Evolutionary conservation across 2,329 filamentous ascomycete species (phyloP).

Genomic region (Apiospora sp.): DNA sequence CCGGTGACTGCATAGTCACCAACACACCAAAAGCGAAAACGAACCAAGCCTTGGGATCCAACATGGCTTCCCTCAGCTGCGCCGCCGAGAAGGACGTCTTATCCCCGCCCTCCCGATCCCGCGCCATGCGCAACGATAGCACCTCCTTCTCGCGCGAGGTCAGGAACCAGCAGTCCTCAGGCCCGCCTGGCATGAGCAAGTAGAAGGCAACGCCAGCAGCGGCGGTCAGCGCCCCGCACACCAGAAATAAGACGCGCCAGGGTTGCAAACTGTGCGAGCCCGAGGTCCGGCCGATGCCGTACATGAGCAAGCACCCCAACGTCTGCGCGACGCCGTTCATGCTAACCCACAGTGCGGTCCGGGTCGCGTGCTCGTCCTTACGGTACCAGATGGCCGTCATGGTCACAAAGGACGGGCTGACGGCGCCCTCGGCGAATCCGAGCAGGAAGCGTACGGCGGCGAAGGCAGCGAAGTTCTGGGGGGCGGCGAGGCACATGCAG

Average conservation of each 20-base stretch:
- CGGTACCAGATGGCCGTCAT: slow-evolving; percentile 53
- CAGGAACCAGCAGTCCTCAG: slow-evolving; percentile 58
- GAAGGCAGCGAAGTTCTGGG: slow-evolving; percentile 62
- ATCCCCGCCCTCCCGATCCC: slow-evolving; percentile 45
- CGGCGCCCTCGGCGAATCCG: slow-evolving; percentile 67
- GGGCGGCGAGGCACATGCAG: slow-evolving; percentile 64
- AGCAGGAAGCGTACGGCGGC: slow-evolving; percentile 68
- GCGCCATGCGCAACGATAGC: slow-evolving; percentile 44
- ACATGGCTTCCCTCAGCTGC: slow-evolving; percentile 53
- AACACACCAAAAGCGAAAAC: slow-evolving; percentile 55
- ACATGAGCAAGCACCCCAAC: slow-evolving; percentile 56
- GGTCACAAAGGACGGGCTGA: slow-evolving; percentile 43
- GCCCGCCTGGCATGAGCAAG: slow-evolving; percentile 54
- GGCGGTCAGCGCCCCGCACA: slow-evolving; percentile 57
- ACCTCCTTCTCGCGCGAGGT: slow-evolving; percentile 51
- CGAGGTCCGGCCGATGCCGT: slow-evolving; percentile 58
- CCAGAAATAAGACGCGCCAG: slow-evolving; percentile 57
- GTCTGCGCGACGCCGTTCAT: slow-evolving; percentile 57
- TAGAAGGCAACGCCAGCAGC: slow-evolving; percentile 53
- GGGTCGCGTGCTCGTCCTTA: slow-evolving; percentile 46
- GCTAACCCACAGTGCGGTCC: slow-evolving; percentile 50
- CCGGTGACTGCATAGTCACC: slow-evolving; percentile 54
- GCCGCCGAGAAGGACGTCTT: slow-evolving; percentile 50
- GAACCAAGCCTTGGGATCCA: slow-evolving; percentile 53
- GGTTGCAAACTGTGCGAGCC: no score